Base-by-base conservation (phyloP, 2,329 filamentous ascomycete genomes). In the Monosporascus sp. region DNA sequence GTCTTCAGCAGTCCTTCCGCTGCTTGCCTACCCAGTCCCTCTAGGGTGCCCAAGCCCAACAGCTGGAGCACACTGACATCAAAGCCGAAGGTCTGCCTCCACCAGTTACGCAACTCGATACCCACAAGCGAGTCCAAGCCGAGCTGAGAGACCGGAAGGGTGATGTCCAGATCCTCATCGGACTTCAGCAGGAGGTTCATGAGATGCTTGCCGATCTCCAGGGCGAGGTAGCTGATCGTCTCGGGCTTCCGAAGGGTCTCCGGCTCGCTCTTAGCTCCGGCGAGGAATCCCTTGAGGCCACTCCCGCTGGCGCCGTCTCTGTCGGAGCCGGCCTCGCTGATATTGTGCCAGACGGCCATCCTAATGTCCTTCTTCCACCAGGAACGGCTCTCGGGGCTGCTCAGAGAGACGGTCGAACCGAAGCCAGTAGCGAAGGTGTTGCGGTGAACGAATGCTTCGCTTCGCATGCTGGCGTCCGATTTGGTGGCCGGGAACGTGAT, bases 41-140 rank as follows among this genome's bases (percentile, higher is more conserved):
- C 51, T 46, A 56, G n/a, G 17, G 40, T 48, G 8, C 52, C 52
- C 26, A 47, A 44, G 14, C 54, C 36, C 26, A 54, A 38, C 31
- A 56, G 51, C 19, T 56, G 48, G 3, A 51, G 34, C 2, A 53
- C 50, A 7, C 44, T 55, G 22, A 57, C 52, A 36, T 57, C 53
- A 11, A 51, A 31, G 19, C 36, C 14, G 20, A 58, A 58, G 2
- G 47, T 52, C 27, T 49, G 45, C 24, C 40, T 58, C 54, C 56
- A 76, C 76, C 76, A 79, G 11, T 68, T 63, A 5, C 74, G 70
- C n/a, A 71, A 71, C 74, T 53, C 56, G 31, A 58, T 48, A 9
- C 54, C 59, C 5, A 61, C 50, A 5, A 61, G 48, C 3, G 56
- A 53, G 49, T 60, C 50, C 31, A 52, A 27, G 7, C 50, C 58